Base-by-base conservation (phyloP, 352 stramenopile genomes). In the Globisporangium paroecandrum region DNA sequence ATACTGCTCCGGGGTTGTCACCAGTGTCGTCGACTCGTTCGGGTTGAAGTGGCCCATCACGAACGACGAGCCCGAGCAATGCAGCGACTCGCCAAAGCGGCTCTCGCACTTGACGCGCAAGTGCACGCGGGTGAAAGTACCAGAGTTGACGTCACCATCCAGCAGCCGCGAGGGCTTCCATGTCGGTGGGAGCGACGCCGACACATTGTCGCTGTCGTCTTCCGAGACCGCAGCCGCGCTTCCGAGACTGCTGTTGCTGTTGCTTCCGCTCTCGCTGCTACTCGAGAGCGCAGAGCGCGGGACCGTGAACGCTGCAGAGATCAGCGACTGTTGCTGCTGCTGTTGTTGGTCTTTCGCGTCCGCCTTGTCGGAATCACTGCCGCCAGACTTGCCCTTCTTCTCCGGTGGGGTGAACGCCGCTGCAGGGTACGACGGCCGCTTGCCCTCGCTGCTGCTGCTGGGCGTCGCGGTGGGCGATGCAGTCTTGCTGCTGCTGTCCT, bases 1-100 rank as follows among this genome's bases (percentile, higher is more conserved):
- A 78, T 99, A 99, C 4, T 89, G 81, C n/a, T 98, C 93, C 0
- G 97, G 97, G 29, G 92, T 98, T 1, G 97, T 99, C 25, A 98
- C 91, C 65, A 99, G 89, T 68, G 97, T 95, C 66, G 99, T 93
- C 49, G 83, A 91, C 62, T 94, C 85, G 69, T 81, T 94, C 68
- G 85, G 85, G 65, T 95, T 95, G 74, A 93, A 95, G 76, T 95
- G 85, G 18, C 87, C 87, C 87, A 95, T 95, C 15, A 89, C 78
- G 69, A 94, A 90, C 24, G 85, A 93, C 66, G 87, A 90, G 32
- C 87, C 87, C 1, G 82, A 91, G 67, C 81, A 90, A 66, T 93
- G 85, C 64, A 95, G 77, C 10, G 76, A 85, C 73, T 95, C 87
- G 64, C 87, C 87, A 47, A 92, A 72, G 8, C 85, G 87, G n/a